Evolutionary conservation across 768 basidiomycete genomes (phyloP).

Genomic region (Saitozyma podzolica): DNA sequence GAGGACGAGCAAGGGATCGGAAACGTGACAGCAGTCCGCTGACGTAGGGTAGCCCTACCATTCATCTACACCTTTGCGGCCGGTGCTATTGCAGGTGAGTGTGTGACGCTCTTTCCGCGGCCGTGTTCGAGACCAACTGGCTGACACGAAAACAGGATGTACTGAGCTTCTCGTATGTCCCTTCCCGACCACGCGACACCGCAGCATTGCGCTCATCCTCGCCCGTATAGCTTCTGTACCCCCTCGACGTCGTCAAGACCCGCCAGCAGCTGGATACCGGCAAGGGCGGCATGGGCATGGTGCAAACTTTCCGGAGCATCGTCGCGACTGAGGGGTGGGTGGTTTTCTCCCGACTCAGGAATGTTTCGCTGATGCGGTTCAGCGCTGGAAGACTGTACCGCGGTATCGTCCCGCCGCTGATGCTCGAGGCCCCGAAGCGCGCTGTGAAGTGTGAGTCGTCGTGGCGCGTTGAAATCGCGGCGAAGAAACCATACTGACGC

Average conservation of each 20-base stretch:
- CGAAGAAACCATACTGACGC: constrained; percentile 10
- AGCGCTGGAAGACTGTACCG: constrained; percentile 67
- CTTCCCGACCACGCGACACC: neutral
- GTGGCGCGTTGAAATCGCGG: constrained; percentile 17
- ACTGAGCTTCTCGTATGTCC: constrained; percentile 63
- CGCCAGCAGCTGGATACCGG: constrained; percentile 96
- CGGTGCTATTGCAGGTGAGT: constrained; percentile 90
- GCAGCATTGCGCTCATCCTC: neutral
- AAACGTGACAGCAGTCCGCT: neutral
- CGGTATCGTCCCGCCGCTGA: constrained; percentile 91
- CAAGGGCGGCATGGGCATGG: constrained; percentile 69
- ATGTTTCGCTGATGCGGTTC: neutral
- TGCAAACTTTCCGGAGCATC: constrained; percentile 80
- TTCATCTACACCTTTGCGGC: constrained; percentile 78
- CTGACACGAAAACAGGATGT: constrained; percentile 29
- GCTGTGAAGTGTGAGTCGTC: constrained; percentile 70
- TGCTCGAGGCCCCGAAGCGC: constrained; percentile 96
- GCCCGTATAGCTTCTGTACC: constrained; percentile 40
- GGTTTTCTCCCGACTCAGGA: neutral
- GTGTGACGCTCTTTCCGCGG: neutral
- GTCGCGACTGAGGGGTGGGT: constrained; percentile 84
- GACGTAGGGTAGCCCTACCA: constrained; percentile 48
- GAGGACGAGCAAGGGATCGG: neutral
- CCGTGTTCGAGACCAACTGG: constrained; percentile 59
- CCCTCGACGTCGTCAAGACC: constrained; percentile 92